These are phyloP conservation scores for Zasmidium cellare DNA, from an alignment of 2,329 filamentous ascomycete genomes.

Conservation along the genomic window DNA sequence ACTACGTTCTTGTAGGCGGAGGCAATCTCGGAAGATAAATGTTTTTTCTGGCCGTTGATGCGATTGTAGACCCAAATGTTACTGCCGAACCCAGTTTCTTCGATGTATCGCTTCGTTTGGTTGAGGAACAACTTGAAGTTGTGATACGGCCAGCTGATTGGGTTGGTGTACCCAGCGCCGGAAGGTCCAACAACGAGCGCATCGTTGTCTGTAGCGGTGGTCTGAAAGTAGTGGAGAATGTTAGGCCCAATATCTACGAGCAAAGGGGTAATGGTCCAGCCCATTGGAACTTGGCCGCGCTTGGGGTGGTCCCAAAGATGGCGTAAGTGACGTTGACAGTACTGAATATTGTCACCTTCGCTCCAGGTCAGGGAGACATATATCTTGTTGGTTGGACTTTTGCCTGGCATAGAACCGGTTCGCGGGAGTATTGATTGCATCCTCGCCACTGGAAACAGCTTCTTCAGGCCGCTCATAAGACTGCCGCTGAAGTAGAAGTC, in stretches of 20 bases:
- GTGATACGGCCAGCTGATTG: background rate
- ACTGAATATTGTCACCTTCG: slow-evolving; percentile 10
- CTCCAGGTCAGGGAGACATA: slow-evolving; percentile 9
- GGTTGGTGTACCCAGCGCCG: slow-evolving; percentile 6
- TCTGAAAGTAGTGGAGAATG: slow-evolving; percentile 7
- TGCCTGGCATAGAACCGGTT: background rate
- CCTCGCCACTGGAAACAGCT: background rate
- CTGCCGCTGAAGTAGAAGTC: slow-evolving; percentile 9
- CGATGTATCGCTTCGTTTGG: background rate
- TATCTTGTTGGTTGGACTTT: background rate
- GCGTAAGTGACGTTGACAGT: slow-evolving; percentile 6
- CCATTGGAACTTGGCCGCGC: slow-evolving; percentile 6
- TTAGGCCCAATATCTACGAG: slow-evolving; percentile 7
- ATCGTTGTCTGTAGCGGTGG: slow-evolving; percentile 4
- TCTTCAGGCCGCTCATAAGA: slow-evolving; percentile 5
- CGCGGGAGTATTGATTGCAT: background rate
- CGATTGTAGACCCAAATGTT: slow-evolving; percentile 10
- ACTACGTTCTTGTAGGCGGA: slow-evolving; percentile 1
- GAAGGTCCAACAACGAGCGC: slow-evolving; percentile 2
- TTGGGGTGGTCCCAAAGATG: slow-evolving; percentile 3
- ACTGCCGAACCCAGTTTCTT: background rate
- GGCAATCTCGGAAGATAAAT: background rate
- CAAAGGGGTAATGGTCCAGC: slow-evolving; percentile 6
- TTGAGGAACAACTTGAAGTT: background rate
- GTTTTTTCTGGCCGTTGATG: background rate